These are phyloP conservation scores for Diacronema lutheri DNA, from an alignment of 78 protist genomes.

Conservation along the genomic window DNA sequence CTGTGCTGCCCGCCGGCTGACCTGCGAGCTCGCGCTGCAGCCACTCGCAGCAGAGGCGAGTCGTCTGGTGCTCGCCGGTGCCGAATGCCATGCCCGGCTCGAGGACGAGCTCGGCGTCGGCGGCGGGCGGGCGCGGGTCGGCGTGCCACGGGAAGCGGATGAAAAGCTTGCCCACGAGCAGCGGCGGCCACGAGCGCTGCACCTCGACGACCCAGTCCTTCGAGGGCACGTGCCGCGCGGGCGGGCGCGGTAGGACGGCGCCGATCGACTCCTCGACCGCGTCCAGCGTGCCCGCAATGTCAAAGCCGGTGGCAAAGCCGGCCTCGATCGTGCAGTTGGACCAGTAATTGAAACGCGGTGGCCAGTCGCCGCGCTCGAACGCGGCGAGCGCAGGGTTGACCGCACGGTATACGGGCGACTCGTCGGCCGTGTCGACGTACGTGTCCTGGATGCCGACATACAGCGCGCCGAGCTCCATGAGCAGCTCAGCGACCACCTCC, in stretches of 20 bases:
- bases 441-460: not conserved
- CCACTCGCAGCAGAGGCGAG: not conserved
- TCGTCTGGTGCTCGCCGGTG: slow-evolving; percentile 17
- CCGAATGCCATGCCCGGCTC: slow-evolving; percentile 16
- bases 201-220: not conserved
- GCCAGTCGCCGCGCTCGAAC: not conserved
- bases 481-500: not conserved
- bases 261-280: not conserved
- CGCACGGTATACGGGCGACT: not conserved
- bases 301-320: not conserved
- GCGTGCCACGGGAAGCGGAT: slow-evolving; percentile 8
- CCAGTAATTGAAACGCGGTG: not conserved
- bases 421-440: not conserved
- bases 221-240: not conserved
- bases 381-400: not conserved
- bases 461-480: not conserved
- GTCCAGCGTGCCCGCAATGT: not conserved
- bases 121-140: not conserved
- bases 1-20: no score
- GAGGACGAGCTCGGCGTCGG: not conserved
- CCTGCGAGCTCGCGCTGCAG: not conserved
- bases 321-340: not conserved
- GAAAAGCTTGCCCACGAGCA: not conserved
- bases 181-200: not conserved
- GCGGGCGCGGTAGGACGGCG: not conserved